Percentiles rank a stretch among this genome's conserved stretches.
Evolutionary conservation across 1,284 basidiomycete genomes (phyloP).

Genomic region (Pyrrhoderma lamaoense): DNA sequence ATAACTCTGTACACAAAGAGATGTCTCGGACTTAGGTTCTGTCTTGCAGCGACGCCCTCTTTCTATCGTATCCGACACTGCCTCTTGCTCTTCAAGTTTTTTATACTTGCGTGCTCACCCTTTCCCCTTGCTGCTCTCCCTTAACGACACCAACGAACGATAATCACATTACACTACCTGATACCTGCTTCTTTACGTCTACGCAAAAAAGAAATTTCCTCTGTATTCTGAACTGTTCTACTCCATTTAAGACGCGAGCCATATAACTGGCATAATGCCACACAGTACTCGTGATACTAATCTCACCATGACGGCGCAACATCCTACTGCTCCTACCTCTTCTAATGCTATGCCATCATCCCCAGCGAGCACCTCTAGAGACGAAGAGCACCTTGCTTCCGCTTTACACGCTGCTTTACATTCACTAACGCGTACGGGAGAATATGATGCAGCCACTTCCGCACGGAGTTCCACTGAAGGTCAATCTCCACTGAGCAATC

Average conservation of each 20-base stretch:
- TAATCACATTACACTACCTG: no score
- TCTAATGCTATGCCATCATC: not conserved
- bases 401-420: constrained; percentile 17
- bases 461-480: not conserved
- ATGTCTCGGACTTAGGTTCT: not conserved
- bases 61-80: no score
- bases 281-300: not conserved
- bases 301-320: not conserved
- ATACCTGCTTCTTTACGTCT: no score
- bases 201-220: no score
- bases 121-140: not conserved
- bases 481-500: constrained; percentile 17
- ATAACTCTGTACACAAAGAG: not conserved
- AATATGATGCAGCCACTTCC: not conserved
- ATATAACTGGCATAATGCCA: not conserved
- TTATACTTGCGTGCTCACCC: no score
- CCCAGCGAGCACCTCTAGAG: not conserved
- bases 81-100: no score
- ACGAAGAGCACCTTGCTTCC: constrained; percentile 16
- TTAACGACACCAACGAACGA: not conserved
- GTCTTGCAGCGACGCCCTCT: not conserved
- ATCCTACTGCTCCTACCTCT: not conserved
- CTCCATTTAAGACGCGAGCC: no score
- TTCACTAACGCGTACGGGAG: constrained; percentile 5
- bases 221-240: no score